Percentiles rank a stretch among this genome's conserved stretches.
These are phyloP conservation scores for Boletus subcaerulescens DNA, from an alignment of 768 basidiomycete species.

Conservation along the genomic window DNA sequence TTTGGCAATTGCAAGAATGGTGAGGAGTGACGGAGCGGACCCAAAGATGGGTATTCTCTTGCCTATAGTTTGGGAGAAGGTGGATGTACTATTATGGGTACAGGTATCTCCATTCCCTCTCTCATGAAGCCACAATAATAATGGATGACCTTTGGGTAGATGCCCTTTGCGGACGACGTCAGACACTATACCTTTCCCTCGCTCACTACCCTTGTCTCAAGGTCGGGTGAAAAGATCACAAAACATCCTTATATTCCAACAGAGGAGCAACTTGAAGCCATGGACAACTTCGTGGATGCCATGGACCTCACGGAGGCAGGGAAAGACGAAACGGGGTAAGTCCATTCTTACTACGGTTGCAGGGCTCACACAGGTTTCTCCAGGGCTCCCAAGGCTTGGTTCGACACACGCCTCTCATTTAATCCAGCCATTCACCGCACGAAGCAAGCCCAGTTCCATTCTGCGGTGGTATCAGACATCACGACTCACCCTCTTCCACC, in stretches of 20 bases:
- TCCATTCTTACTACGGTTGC: neutral
- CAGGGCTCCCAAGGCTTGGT: conserved; percentile 72
- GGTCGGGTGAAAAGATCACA: conserved; percentile 67
- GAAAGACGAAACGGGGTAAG: conserved; percentile 72
- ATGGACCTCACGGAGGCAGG: conserved; percentile 84
- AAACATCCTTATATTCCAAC: conserved; percentile 86
- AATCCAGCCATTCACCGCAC: conserved; percentile 89
- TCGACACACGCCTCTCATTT: conserved; percentile 69
- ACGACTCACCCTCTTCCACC: conserved; percentile 72
- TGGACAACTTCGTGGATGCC: conserved; percentile 84
- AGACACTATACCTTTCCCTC: conserved; percentile 86
- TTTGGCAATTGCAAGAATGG: conserved; percentile 83
- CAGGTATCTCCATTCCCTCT: conserved; percentile 48
- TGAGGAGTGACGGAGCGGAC: conserved; percentile 65
- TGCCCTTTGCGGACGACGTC: conserved; percentile 95
- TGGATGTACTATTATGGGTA: conserved; percentile 83
- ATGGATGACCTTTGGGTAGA: conserved; percentile 40
- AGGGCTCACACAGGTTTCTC: neutral
- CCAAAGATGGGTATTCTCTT: conserved; percentile 83
- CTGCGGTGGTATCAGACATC: conserved; percentile 76
- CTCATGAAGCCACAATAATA: neutral
- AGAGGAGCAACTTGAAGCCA: conserved; percentile 68
- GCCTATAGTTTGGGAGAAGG: conserved; percentile 58
- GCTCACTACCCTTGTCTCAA: conserved; percentile 67
- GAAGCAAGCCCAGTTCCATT: conserved; percentile 92